Evolutionary conservation across 2,329 filamentous ascomycete species (phyloP), one percentile per base, ranked within the genome.

Genomic region (Parastagonospora nodorum): DNA sequence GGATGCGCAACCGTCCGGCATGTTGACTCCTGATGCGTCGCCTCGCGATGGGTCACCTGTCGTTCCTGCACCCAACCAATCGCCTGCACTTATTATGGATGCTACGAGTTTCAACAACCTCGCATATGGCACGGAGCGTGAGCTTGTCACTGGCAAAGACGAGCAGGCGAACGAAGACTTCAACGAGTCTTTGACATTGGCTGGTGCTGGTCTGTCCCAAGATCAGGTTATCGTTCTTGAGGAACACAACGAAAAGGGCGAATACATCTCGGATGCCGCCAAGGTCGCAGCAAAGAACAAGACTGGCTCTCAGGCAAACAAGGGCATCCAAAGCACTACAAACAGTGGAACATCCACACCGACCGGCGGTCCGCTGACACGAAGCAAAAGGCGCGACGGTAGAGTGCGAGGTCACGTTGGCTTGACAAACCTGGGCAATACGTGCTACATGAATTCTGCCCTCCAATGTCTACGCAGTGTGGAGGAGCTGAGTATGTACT

Each of bases 361-460:
- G 48, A 87, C 85, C 5, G 64, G 81, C 15, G 83, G 81, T 2
- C 77, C 80, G 4, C 78, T 89, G 55, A 92, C 90, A 0, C 83
- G 92, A 59, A 90, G 90, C 36, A 84, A 90, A 49, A 77, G 83
- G 7, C 84, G 87, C 53, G 84, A 86, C 33, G 89, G 89, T 8
- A 85, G 86, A 55, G 84, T 85, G 10, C 75, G 86, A 30, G 94
- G 94, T 29, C 88, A 87, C 35, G 89, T 92, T 36, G 94, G 94
- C 30, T 78, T 99, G 45, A 86, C 84, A 57, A 99, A 99, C 67
- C 78, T 99, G 11, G 94, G 94, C 42, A 99, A 99, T 67, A 97
- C 94, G 0, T 99, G 94, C 75, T 99, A 99, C 77, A 97, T 97
- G 92, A 97, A 97, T 74, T 96, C 93, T 16, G 94, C 94, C 8